Evolutionary conservation across 2,329 filamentous ascomycete species (phyloP).

Genomic region (Zelopaecilomyces penicillatus): DNA sequence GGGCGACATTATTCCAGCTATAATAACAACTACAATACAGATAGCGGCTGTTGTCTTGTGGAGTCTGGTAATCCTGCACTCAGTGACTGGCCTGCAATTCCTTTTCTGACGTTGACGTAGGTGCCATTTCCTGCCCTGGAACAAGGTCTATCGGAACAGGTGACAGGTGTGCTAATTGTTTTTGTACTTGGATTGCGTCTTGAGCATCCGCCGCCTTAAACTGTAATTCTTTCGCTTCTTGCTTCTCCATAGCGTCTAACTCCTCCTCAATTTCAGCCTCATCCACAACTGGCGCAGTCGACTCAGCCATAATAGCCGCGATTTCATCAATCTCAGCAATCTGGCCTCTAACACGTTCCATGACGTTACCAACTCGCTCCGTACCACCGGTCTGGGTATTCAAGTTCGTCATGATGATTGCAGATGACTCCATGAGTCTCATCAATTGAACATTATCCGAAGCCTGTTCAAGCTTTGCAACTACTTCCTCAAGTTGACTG

Average conservation of each 20-base stretch:
- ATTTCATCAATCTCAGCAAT: conserved; percentile 80
- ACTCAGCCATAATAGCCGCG: conserved; percentile 63
- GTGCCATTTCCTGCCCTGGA: conserved; percentile 21
- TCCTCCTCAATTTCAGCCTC: conserved; percentile 84
- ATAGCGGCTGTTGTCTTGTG: too few species aligned
- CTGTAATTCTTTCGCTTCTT: conserved; percentile 43
- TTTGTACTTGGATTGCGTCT: conserved; percentile 39
- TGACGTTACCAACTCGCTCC: conserved; percentile 65
- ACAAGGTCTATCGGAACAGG: conserved; percentile 28
- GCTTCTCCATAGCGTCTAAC: conserved; percentile 63
- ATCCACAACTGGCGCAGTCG: conserved; percentile 49
- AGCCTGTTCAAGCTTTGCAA: conserved; percentile 76
- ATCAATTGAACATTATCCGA: conserved; percentile 78
- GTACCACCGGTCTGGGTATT: conserved; percentile 71
- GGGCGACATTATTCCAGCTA: too few species aligned
- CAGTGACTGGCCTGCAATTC: too few species aligned
- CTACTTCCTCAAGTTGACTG: conserved; percentile 73
- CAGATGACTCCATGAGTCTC: conserved; percentile 70
- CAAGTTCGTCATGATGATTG: conserved; percentile 61
- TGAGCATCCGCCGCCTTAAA: conserved; percentile 34
- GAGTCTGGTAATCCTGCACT: too few species aligned
- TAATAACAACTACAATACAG: too few species aligned
- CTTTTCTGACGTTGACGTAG: conserved; percentile 29
- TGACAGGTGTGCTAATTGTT: conserved; percentile 44
- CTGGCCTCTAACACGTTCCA: conserved; percentile 68